Conservation (phyloP, 78 protist genomes). For the Isochrysis galbana region DNA sequence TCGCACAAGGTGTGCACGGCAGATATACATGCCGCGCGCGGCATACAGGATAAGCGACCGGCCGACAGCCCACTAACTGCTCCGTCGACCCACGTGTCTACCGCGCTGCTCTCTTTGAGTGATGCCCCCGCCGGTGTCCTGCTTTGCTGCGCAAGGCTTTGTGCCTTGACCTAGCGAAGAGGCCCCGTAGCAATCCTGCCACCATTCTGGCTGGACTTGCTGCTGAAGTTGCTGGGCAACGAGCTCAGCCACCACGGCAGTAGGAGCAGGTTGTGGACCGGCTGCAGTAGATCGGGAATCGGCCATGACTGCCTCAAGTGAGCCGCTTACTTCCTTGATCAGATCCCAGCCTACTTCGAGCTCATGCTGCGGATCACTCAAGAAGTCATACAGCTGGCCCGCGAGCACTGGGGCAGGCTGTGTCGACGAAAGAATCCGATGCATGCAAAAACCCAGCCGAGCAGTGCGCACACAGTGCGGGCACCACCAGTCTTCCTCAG, state of each 20-base stretch:
- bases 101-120: too few relatives aligned
- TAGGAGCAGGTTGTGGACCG: neutral
- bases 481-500: slow-evolving; percentile 8
- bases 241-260: neutral
- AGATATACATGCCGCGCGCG: too few relatives aligned
- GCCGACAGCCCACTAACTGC: too few relatives aligned
- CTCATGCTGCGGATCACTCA: neutral
- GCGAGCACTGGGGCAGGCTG: neutral
- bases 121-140: too few relatives aligned
- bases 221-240: neutral
- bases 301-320: neutral
- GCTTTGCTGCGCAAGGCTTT: too few relatives aligned
- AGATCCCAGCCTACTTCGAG: neutral
- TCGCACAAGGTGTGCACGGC: too few relatives aligned
- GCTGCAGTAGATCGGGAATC: neutral
- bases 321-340: neutral
- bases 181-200: neutral
- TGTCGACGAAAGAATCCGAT: neutral
- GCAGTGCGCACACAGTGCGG: neutral
- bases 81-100: too few relatives aligned
- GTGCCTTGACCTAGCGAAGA: too few relatives aligned
- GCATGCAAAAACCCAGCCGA: neutral
- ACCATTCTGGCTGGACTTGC: neutral
- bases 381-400: neutral
- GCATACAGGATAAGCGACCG: too few relatives aligned